These are phyloP conservation scores for Steccherinum ochraceum DNA, from an alignment of 768 basidiomycete species.

Conservation along the genomic window DNA sequence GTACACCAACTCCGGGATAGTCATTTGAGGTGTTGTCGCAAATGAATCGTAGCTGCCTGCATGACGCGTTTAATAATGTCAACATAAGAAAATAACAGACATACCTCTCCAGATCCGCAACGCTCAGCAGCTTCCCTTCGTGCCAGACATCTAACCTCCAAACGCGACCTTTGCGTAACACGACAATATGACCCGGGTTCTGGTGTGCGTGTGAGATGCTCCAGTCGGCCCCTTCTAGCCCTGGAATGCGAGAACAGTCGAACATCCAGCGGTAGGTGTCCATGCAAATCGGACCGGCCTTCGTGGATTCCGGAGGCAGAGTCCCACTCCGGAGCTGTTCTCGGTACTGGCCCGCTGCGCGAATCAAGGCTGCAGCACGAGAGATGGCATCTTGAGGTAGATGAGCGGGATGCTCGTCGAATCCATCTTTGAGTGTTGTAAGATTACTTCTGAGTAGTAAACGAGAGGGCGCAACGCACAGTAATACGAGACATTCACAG, in stretches of 20 bases:
- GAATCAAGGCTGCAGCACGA: conserved; percentile 67
- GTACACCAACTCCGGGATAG: conserved; percentile 70
- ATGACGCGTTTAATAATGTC: too few relatives aligned
- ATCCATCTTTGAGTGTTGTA: conserved; percentile 52
- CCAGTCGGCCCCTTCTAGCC: conserved; percentile 70
- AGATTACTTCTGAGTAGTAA: neutral
- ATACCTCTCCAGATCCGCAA: conserved; percentile 60
- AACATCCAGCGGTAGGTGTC: conserved; percentile 95
- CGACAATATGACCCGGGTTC: conserved; percentile 73
- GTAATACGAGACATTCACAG: conserved; percentile 92
- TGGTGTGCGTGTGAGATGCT: conserved; percentile 34
- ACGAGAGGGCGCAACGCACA: conserved; percentile 40
- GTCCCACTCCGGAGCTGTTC: conserved; percentile 59
- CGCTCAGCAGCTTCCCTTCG: conserved; percentile 53
- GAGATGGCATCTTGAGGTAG: conserved; percentile 50
- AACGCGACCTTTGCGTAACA: conserved; percentile 76
- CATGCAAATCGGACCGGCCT: conserved; percentile 75
- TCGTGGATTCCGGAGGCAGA: conserved; percentile 58
- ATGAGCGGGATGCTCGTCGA: conserved; percentile 58
- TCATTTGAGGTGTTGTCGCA: conserved; percentile 55
- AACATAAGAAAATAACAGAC: conserved; percentile 30
- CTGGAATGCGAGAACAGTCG: conserved; percentile 80
- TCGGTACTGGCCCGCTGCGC: conserved; percentile 70
- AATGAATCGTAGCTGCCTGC: conserved; percentile 72
- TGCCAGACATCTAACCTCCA: conserved; percentile 71